Evolutionary conservation across 2,329 filamentous ascomycete species (phyloP).

Genomic region (Aspergillus udagawae): DNA sequence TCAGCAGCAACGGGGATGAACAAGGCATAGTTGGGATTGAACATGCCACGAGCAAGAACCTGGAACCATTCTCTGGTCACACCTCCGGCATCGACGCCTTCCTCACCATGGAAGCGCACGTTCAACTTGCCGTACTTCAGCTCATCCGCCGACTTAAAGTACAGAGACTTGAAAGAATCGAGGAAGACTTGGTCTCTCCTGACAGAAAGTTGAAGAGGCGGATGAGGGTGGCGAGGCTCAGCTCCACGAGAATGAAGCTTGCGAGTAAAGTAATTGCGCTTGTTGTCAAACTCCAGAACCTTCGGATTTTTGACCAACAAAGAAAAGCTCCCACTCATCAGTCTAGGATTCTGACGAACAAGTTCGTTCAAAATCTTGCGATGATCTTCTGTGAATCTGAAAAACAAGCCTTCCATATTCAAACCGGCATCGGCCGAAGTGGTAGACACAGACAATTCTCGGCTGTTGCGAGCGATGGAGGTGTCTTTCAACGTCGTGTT

Average conservation of each 20-base stretch:
- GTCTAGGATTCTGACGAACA: slow-evolving; percentile 91
- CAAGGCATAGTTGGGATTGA: slow-evolving; percentile 93
- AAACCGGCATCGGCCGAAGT: slow-evolving; percentile 69
- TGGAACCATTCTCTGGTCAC: slow-evolving; percentile 99
- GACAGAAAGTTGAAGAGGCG: slow-evolving; percentile 79
- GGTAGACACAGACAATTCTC: slow-evolving; percentile 70
- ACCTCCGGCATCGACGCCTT: slow-evolving; percentile 95
- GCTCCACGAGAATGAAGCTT: slow-evolving; percentile 75
- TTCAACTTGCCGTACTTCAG: slow-evolving; percentile 99
- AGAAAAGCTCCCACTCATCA: slow-evolving; percentile 98
- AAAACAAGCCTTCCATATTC: slow-evolving; percentile 82
- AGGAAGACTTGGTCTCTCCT: slow-evolving; percentile 95
- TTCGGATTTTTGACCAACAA: slow-evolving; percentile 97
- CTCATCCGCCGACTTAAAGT: slow-evolving; percentile 93
- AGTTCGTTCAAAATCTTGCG: slow-evolving; percentile 97
- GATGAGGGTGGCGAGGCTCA: slow-evolving; percentile 67
- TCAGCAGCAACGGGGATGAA: slow-evolving; percentile 97
- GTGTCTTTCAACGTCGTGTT: slow-evolving; percentile 80
- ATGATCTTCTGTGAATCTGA: slow-evolving; percentile 95
- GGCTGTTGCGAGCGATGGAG: slow-evolving; percentile 47
- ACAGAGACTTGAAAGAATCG: slow-evolving; percentile 96
- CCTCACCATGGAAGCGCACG: slow-evolving; percentile 94
- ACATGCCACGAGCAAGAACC: slow-evolving; percentile 95
- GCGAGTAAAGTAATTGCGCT: slow-evolving; percentile 97
- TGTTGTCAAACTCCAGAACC: slow-evolving; percentile 98